These are phyloP conservation scores for Xylaria sp. DNA, from an alignment of 2,329 filamentous ascomycete species.

Conservation along the genomic window DNA sequence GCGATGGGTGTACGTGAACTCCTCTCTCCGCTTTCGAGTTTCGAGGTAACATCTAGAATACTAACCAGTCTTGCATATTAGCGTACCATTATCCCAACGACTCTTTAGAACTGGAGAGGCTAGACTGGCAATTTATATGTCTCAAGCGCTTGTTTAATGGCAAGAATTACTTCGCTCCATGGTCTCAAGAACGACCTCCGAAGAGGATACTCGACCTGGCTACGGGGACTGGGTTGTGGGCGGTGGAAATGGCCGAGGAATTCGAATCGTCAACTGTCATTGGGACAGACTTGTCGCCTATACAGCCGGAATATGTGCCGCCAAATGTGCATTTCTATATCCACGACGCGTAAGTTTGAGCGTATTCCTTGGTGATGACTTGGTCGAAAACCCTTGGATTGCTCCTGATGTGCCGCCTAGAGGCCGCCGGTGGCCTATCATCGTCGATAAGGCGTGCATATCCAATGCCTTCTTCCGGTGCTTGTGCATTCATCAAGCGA, in stretches of 20 bases:
- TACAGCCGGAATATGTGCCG: constrained; percentile 73
- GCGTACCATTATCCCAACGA: constrained; percentile 62
- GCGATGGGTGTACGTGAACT: constrained; percentile 57
- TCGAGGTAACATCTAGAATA: background rate
- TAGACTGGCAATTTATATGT: constrained; percentile 54
- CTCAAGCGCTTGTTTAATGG: constrained; percentile 53
- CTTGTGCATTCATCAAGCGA: background rate
- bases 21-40: background rate
- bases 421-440: background rate
- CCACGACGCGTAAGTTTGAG: constrained; percentile 66
- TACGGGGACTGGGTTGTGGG: constrained; percentile 67
- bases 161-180: constrained; percentile 58
- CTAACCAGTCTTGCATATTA: constrained; percentile 40
- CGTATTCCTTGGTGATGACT: constrained; percentile 32
- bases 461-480: background rate
- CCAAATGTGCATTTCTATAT: constrained; percentile 80
- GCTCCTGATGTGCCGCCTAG: background rate
- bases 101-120: constrained; percentile 54
- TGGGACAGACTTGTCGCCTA: constrained; percentile 74
- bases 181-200: constrained; percentile 52
- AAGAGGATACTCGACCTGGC: constrained; percentile 54
- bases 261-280: constrained; percentile 69
- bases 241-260: constrained; percentile 72
- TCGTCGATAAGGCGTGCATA: background rate
- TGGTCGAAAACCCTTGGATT: background rate